These are phyloP conservation scores for Talaromyces pinophilus DNA, from an alignment of 2,329 filamentous ascomycete genomes.

Conservation along the genomic window DNA sequence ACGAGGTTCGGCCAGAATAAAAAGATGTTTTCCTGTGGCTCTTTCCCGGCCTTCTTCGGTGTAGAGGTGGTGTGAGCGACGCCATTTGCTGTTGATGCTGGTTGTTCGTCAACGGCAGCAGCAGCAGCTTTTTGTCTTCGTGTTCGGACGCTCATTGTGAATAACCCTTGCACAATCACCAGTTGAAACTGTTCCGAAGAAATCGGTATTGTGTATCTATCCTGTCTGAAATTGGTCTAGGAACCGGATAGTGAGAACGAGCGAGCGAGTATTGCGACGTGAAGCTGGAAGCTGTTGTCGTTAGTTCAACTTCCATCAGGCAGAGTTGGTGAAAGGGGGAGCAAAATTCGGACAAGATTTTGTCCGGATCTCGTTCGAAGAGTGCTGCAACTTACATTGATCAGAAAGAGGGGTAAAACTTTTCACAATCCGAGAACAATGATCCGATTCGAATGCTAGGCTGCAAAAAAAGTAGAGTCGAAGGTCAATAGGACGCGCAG, in stretches of 20 bases:
- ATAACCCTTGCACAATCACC: not conserved
- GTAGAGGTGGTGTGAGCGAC: slow-evolving; percentile 35
- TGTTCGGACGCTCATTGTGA: slow-evolving; percentile 40
- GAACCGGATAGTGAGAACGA: not conserved
- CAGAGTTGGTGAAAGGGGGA: not conserved
- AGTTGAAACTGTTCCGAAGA: not conserved
- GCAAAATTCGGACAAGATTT: not conserved
- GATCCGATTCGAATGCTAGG: not conserved
- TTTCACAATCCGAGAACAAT: not conserved
- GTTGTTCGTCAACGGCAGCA: slow-evolving; percentile 35
- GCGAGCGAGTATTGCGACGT: not conserved
- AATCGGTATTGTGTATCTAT: not conserved
- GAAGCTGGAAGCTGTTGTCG: not conserved
- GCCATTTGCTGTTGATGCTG: slow-evolving; percentile 35
- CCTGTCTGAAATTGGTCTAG: not conserved
- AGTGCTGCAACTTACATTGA: not conserved
- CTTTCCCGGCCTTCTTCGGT: slow-evolving; percentile 35
- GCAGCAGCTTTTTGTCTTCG: slow-evolving; percentile 43
- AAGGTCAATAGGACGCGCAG: not conserved
- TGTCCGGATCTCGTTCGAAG: not conserved
- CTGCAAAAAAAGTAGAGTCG: not conserved
- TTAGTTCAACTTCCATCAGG: slow-evolving; percentile 2
- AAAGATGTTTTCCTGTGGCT: slow-evolving; percentile 71
- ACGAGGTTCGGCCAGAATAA: slow-evolving; percentile 81
- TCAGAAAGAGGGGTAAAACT: not conserved